phyloP scores from a whole-genome alignment of 75 land plant genomes.

The Selaginella moellendorffii region DNA sequence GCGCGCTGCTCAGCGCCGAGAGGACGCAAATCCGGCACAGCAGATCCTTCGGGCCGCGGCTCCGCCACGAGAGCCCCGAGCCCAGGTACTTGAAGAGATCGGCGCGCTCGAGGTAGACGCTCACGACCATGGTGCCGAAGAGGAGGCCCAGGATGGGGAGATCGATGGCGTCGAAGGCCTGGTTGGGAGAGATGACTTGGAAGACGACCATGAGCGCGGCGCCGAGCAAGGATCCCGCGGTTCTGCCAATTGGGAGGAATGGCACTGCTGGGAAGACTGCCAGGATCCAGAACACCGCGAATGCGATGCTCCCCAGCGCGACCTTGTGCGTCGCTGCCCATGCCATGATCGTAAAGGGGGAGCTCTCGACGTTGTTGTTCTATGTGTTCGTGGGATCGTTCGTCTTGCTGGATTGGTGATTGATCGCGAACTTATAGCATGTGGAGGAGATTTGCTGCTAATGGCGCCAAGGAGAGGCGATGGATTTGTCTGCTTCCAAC shows the following conservation, averaged over 20 bases:
- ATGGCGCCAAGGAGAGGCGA: too few relatives aligned
- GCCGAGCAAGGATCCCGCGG: slow-evolving; percentile 21
- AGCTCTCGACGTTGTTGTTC: too few relatives aligned
- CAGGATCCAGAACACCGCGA: slow-evolving; percentile 18
- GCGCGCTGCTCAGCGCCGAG: slow-evolving; percentile 16
- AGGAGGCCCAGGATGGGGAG: slow-evolving; percentile 9
- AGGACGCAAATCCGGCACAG: slow-evolving; percentile 19
- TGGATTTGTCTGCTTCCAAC: too few relatives aligned
- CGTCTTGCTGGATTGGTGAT: too few relatives aligned
- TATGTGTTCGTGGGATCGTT: too few relatives aligned
- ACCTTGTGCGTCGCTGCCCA: neutral
- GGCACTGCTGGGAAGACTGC: slow-evolving; percentile 23
- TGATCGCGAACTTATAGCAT: too few relatives aligned
- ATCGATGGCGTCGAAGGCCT: slow-evolving; percentile 15
- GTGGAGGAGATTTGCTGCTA: too few relatives aligned
- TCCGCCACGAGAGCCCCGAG: slow-evolving; percentile 18
- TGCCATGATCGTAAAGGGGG: slow-evolving; percentile 1
- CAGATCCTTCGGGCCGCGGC: slow-evolving; percentile 17
- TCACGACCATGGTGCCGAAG: slow-evolving; percentile 8
- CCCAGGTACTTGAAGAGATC: slow-evolving; percentile 18
- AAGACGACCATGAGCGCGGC: slow-evolving; percentile 24
- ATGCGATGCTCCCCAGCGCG: slow-evolving; percentile 19
- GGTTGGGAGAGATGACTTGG: slow-evolving; percentile 12
- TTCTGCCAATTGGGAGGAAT: slow-evolving; percentile 22
- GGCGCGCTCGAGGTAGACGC: slow-evolving; percentile 19